phyloP scores from a whole-genome alignment of 768 basidiomycete species.

The Hygrocybe coccinea region DNA sequence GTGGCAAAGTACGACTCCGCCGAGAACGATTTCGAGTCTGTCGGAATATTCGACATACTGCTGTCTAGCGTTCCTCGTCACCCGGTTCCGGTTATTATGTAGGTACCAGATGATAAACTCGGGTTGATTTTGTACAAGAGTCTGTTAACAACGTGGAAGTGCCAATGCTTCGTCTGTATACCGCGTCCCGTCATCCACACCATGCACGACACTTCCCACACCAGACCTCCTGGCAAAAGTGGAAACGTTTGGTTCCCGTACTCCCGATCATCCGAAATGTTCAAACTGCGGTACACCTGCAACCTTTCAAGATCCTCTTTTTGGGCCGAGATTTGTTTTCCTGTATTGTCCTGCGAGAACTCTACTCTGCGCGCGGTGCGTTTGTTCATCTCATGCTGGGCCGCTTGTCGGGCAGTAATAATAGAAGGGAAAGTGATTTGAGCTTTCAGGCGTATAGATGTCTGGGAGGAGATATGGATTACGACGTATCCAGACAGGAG shows the following conservation, averaged over 20 bases:
- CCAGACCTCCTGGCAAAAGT: background rate
- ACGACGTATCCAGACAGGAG: conserved; percentile 68
- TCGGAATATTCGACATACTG: conserved; percentile 4
- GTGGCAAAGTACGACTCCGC: conserved; percentile 89
- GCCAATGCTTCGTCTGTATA: too few species aligned
- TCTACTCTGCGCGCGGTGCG: conserved; percentile 60
- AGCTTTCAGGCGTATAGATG: conserved; percentile 44
- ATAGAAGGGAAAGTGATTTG: background rate
- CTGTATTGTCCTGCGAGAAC: conserved; percentile 59
- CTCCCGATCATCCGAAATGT: background rate
- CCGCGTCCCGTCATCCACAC: too few species aligned
- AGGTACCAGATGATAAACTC: too few species aligned
- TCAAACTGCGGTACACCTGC: background rate
- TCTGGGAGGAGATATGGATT: conserved; percentile 66
- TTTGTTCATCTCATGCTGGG: background rate
- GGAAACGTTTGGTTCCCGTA: background rate
- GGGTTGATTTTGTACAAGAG: too few species aligned
- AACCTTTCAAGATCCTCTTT: conserved; percentile 68
- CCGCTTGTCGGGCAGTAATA: too few species aligned
- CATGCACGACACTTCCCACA: too few species aligned
- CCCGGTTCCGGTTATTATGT: too few species aligned
- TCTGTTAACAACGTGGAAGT: too few species aligned
- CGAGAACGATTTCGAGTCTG: conserved; percentile 56
- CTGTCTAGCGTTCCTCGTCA: background rate
- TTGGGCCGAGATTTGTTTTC: conserved; percentile 90